A percentile compares a stretch with the other conserved stretches of the same genome.
phyloP scores from a whole-genome alignment of 2,329 filamentous ascomycete genomes.

The Colletotrichum lindemuthianum region DNA sequence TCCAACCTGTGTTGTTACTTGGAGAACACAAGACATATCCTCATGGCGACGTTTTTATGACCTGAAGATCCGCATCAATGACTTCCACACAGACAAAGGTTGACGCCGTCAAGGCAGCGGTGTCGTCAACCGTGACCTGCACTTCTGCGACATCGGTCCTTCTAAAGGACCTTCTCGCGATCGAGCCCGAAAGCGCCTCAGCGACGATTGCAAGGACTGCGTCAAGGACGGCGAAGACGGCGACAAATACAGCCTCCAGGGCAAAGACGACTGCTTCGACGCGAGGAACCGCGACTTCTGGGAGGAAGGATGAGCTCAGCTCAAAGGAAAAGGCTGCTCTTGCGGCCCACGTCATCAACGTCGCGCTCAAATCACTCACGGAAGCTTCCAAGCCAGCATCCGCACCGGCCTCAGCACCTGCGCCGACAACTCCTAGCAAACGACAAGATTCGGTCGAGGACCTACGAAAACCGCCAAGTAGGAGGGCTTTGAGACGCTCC shows the following conservation, averaged over 20 bases:
- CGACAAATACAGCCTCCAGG: slow-evolving; percentile 40
- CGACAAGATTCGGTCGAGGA: slow-evolving; percentile 49
- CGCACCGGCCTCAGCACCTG: slow-evolving; percentile 33
- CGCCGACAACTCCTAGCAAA: slow-evolving; percentile 47
- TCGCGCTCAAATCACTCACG: slow-evolving; percentile 73
- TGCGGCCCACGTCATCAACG: slow-evolving; percentile 79
- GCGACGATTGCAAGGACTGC: slow-evolving; percentile 33
- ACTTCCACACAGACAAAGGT: slow-evolving; percentile 54
- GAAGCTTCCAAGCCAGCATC: slow-evolving; percentile 68
- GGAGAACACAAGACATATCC: slow-evolving; percentile 1
- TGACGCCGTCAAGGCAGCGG: slow-evolving; percentile 64
- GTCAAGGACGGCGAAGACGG: slow-evolving; percentile 40
- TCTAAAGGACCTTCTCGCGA: slow-evolving; percentile 57
- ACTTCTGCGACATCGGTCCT: slow-evolving; percentile 59
- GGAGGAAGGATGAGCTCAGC: slow-evolving; percentile 56
- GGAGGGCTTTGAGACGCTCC: slow-evolving; percentile 62
- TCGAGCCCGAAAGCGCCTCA: slow-evolving; percentile 41
- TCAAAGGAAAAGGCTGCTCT: slow-evolving; percentile 71
- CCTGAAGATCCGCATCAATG: slow-evolving; percentile 46
- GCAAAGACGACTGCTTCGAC: slow-evolving; percentile 40
- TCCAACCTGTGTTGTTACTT: neutral
- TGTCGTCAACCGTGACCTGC: slow-evolving; percentile 64
- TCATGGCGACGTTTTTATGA: slow-evolving; percentile 48
- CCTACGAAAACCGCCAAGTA: slow-evolving; percentile 40
- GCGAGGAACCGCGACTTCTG: slow-evolving; percentile 43